Evolutionary conservation across 345 rosid species (phyloP).

Genomic region (Linum lewisii): DNA sequence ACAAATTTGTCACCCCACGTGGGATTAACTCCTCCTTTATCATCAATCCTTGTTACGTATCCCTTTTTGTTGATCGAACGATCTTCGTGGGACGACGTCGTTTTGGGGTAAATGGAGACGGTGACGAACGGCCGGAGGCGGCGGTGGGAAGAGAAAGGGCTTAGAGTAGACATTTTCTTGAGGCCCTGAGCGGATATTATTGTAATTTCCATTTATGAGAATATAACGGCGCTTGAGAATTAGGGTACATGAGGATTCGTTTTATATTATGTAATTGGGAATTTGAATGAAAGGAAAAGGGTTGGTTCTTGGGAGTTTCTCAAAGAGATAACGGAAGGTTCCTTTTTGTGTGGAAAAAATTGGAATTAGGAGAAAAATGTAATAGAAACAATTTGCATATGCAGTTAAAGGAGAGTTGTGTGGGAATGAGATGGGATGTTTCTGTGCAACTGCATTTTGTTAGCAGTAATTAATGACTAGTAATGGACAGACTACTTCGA

Average conservation of each 20-base stretch:
- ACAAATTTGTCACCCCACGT: conserved; percentile 44
- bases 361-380: neutral
- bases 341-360: neutral
- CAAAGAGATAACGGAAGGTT: neutral
- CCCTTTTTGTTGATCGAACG: neutral
- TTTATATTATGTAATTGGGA: neutral
- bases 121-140: conserved; percentile 30
- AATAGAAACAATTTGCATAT: neutral
- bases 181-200: conserved; percentile 37
- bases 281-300: neutral
- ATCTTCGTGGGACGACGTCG: neutral
- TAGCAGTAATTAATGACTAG: neutral
- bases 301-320: neutral
- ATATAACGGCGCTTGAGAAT: neutral
- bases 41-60: conserved; percentile 20
- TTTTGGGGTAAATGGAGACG: conserved; percentile 14
- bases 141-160: conserved; percentile 9
- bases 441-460: neutral
- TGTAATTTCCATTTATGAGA: conserved; percentile 27
- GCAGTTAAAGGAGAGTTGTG: neutral
- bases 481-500: neutral
- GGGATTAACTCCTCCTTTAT: conserved; percentile 33
- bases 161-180: conserved; percentile 15
- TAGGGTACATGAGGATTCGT: neutral
- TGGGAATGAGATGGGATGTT: neutral